Conservation (phyloP, 441 rosid species). For the Gossypium lobatum region DNA sequence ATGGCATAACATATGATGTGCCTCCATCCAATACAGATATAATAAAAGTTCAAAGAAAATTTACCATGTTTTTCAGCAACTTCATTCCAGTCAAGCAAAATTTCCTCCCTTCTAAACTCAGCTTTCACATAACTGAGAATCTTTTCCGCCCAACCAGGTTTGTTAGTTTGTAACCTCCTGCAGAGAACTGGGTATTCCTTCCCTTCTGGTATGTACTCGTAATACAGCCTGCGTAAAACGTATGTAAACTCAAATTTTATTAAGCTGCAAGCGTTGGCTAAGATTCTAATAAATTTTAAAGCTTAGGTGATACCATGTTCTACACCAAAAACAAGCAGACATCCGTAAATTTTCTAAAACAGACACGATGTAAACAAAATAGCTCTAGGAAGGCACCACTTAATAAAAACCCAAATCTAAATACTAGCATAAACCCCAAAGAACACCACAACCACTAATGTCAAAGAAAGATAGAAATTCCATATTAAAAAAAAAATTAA, state of each 20-base stretch:
- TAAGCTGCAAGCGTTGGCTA: background rate
- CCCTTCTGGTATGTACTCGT: constrained; percentile 72
- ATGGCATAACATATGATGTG: background rate
- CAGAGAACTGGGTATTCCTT: constrained; percentile 80
- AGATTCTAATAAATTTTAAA: background rate
- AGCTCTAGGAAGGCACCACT: background rate
- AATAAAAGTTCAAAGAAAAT: constrained; percentile 9
- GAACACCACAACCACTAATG: background rate
- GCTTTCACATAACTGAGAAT: constrained; percentile 26
- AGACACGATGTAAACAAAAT: background rate
- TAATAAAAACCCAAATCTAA: background rate
- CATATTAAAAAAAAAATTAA: background rate
- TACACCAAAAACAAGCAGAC: background rate
- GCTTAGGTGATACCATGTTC: background rate
- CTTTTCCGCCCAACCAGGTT: constrained; percentile 30
- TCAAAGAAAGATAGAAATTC: background rate
- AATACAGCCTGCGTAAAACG: constrained; percentile 53
- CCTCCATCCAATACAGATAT: background rate
- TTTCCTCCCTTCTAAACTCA: constrained; percentile 43
- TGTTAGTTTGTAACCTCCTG: constrained; percentile 38
- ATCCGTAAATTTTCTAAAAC: background rate
- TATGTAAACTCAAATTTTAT: background rate
- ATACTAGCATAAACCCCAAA: background rate
- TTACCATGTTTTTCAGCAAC: constrained; percentile 72
- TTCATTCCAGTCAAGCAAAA: constrained; percentile 87